A percentile compares a stretch with the other conserved stretches of the same genome.
Evolutionary conservation across 139 green algal species (phyloP).

Genomic region (Parachlorella kessleri): DNA sequence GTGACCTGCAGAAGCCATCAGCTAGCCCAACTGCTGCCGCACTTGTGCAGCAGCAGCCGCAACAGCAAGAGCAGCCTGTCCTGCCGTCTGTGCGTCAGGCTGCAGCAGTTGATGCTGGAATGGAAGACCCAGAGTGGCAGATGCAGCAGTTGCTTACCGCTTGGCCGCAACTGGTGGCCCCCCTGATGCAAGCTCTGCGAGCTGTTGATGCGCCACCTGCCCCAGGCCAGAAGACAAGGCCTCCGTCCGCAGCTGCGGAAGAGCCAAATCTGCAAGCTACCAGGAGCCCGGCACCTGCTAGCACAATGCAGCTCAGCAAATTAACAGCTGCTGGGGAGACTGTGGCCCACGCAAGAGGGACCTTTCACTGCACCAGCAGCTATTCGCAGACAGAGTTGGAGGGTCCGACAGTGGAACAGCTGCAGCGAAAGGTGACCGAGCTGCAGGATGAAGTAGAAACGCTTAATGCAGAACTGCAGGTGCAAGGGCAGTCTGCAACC

Average conservation of each 20-base stretch:
- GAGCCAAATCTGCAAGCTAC: too few relatives aligned
- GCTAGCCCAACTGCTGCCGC: constrained; percentile 1
- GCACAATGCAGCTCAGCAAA: too few relatives aligned
- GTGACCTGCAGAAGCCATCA: too few relatives aligned
- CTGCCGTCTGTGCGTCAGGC: neutral
- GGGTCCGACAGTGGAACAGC: constrained; percentile 6
- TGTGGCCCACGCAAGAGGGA: too few relatives aligned
- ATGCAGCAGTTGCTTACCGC: constrained; percentile 16
- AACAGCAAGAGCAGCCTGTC: neutral
- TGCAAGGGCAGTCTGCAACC: constrained; percentile 24
- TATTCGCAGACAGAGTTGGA: neutral
- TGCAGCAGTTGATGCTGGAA: neutral
- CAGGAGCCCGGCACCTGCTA: too few relatives aligned
- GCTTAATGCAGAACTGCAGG: constrained; percentile 31
- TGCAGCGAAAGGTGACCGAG: neutral
- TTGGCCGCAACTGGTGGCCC: constrained; percentile 7
- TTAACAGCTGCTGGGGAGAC: too few relatives aligned
- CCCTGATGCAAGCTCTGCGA: neutral
- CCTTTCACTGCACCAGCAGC: too few relatives aligned
- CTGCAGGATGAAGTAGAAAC: constrained; percentile 42
- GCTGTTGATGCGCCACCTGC: too few relatives aligned
- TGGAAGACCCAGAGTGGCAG: neutral
- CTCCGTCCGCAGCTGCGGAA: too few relatives aligned
- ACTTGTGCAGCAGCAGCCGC: constrained; percentile 19
- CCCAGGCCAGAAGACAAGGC: too few relatives aligned